A percentile compares a stretch with the other conserved stretches of the same genome.
Conservation (phyloP, 108 stramenopile genomes). For the Fistulifera pelliculosa region DNA sequence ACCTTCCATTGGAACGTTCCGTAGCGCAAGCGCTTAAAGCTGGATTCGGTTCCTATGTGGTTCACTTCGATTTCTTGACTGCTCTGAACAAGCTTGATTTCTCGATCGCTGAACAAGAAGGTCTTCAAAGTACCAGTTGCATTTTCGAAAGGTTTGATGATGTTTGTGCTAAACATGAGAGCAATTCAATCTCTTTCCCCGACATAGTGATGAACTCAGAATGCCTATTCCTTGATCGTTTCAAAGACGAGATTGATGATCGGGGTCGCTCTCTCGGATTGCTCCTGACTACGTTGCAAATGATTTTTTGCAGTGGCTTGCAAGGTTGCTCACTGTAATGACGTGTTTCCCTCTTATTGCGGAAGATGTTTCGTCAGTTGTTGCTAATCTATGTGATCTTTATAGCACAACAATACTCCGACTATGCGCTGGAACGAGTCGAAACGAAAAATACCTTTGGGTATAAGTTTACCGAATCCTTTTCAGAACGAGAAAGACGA, state of each 20-base stretch:
- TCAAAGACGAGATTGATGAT: not conserved
- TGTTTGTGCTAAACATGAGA: too few species aligned
- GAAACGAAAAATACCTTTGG: slow-evolving; percentile 58
- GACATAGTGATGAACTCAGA: too few species aligned
- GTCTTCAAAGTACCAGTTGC: too few species aligned
- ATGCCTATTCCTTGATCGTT: too few species aligned
- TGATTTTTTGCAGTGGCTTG: slow-evolving; percentile 45
- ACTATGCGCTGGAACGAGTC: slow-evolving; percentile 42
- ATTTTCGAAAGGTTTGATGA: too few species aligned
- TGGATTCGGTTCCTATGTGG: too few species aligned
- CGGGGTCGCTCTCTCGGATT: not conserved
- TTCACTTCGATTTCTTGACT: too few species aligned
- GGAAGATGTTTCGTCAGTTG: slow-evolving; percentile 30
- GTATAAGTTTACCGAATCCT: slow-evolving; percentile 11
- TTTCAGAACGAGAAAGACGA: not conserved
- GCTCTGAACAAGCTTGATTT: too few species aligned
- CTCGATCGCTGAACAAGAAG: too few species aligned
- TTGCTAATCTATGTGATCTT: slow-evolving; percentile 57
- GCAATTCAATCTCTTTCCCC: too few species aligned
- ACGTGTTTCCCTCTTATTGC: slow-evolving; percentile 45
- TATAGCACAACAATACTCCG: slow-evolving; percentile 77
- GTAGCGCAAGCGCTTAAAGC: too few species aligned
- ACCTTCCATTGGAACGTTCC: too few species aligned
- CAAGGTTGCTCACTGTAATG: slow-evolving; percentile 33
- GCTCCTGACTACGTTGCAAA: slow-evolving; percentile 15